A percentile compares a stretch with the other conserved stretches of the same genome.
These are phyloP conservation scores for Trichosporon sp. DNA, from an alignment of 1,284 basidiomycete species.

Conservation along the genomic window DNA sequence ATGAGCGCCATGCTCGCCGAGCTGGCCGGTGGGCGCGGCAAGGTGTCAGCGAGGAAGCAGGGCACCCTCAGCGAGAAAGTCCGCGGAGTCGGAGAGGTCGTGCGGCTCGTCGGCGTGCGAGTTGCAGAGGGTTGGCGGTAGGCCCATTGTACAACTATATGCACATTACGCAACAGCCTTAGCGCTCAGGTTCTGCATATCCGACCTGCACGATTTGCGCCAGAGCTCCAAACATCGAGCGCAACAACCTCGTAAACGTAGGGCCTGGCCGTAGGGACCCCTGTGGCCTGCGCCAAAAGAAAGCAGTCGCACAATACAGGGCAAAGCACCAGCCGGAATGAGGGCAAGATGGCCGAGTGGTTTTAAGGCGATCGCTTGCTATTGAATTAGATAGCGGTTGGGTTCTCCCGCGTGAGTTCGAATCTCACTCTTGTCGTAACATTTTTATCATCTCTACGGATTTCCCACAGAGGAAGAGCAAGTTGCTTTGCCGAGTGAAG, in stretches of 20 bases:
- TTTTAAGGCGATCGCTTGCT: background rate
- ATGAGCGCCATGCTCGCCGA: constrained; percentile 7
- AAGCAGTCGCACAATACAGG: too few relatives aligned
- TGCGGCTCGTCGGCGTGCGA: constrained; percentile 36
- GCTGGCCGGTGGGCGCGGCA: background rate
- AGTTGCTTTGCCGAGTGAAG: too few relatives aligned
- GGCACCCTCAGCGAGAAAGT: constrained; percentile 16
- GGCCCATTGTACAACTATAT: background rate
- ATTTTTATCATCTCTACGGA: background rate
- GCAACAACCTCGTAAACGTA: too few relatives aligned
- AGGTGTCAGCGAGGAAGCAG: background rate
- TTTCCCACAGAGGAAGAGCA: too few relatives aligned
- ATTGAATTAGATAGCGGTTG: background rate
- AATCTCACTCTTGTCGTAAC: background rate
- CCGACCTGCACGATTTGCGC: too few relatives aligned
- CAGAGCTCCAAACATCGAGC: too few relatives aligned
- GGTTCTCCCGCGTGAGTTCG: constrained; percentile 2
- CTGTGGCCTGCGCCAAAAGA: too few relatives aligned
- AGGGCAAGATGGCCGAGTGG: background rate
- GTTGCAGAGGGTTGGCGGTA: constrained; percentile 35
- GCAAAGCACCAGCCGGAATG: too few relatives aligned
- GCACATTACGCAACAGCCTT: too few relatives aligned
- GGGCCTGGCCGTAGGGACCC: too few relatives aligned
- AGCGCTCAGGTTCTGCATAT: too few relatives aligned
- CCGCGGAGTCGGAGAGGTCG: constrained; percentile 28